Conservation (phyloP, 2,329 filamentous ascomycete genomes). For the Fusarium newnesense region DNA sequence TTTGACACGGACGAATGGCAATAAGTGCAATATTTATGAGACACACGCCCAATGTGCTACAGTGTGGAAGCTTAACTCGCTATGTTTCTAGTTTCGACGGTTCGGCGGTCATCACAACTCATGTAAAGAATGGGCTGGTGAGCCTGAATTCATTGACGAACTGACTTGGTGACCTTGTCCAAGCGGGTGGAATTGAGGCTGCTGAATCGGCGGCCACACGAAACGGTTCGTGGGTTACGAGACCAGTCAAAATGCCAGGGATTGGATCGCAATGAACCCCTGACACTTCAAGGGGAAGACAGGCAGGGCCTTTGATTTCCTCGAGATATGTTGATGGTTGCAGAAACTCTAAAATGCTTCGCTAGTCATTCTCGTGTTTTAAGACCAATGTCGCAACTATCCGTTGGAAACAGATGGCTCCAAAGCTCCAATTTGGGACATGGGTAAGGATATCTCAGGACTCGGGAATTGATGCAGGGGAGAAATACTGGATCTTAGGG, state of each 20-base stretch:
- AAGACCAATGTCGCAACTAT: constrained; percentile 34
- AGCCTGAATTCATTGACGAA: constrained; percentile 11
- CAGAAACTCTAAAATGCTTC: background rate
- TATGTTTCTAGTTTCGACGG: background rate
- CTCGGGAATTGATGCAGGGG: constrained; percentile 15
- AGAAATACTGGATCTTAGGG: constrained; percentile 24
- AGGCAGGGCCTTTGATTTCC: background rate
- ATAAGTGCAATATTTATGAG: constrained; percentile 6
- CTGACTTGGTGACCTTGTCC: background rate
- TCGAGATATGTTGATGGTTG: background rate
- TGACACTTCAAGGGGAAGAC: constrained; percentile 14
- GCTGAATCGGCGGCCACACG: constrained; percentile 32
- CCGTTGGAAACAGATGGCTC: constrained; percentile 18
- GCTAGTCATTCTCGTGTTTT: constrained; percentile 26
- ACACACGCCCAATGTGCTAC: background rate
- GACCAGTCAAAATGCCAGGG: constrained; percentile 22
- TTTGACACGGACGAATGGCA: background rate
- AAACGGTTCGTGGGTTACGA: constrained; percentile 32
- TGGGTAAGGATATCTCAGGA: constrained; percentile 7
- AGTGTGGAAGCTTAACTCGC: background rate
- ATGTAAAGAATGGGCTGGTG: background rate
- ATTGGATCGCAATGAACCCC: constrained; percentile 33
- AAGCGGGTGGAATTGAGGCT: constrained; percentile 38
- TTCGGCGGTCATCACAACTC: constrained; percentile 17
- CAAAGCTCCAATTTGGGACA: background rate